Evolutionary conservation across 495 filamentous ascomycete species (phyloP).

Genomic region (Neurospora sp.): DNA sequence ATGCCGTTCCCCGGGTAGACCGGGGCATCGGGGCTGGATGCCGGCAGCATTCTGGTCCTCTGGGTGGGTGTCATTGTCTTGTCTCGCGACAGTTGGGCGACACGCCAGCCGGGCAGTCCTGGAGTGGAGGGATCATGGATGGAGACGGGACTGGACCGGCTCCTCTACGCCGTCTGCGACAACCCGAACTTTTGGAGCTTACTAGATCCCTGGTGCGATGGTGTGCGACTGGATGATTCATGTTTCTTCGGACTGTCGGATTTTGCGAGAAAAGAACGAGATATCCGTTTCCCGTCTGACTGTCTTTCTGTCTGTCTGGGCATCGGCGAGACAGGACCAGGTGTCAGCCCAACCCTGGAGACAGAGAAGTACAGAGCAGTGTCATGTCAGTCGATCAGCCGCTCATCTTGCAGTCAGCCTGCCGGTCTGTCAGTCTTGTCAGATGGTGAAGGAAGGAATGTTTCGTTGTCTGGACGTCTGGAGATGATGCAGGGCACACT

Average conservation of each 20-base stretch:
- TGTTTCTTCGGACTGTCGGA: not conserved
- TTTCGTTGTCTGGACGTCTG: not conserved
- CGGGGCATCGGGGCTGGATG: not conserved
- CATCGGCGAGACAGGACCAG: not conserved
- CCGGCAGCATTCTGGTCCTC: not conserved
- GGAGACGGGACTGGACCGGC: not conserved
- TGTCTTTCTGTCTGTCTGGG: not conserved
- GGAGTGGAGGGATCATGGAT: not conserved
- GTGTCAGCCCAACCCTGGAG: not conserved
- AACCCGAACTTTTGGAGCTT: not conserved
- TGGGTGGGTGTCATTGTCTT: not conserved
- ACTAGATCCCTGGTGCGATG: not conserved
- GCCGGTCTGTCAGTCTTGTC: not conserved
- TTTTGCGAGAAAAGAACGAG: not conserved
- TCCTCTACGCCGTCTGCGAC: not conserved
- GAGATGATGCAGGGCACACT: not conserved
- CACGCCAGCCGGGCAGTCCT: not conserved
- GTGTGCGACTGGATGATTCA: not conserved
- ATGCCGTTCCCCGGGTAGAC: not conserved
- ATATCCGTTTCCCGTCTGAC: not conserved
- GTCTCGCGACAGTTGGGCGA: not conserved
- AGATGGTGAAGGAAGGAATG: not conserved
- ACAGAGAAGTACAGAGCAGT: not conserved
- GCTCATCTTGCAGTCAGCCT: not conserved
- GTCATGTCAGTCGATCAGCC: not conserved